These are phyloP conservation scores for Rhododendron simsii DNA, from an alignment of 148 eudicot species.

Conservation along the genomic window DNA sequence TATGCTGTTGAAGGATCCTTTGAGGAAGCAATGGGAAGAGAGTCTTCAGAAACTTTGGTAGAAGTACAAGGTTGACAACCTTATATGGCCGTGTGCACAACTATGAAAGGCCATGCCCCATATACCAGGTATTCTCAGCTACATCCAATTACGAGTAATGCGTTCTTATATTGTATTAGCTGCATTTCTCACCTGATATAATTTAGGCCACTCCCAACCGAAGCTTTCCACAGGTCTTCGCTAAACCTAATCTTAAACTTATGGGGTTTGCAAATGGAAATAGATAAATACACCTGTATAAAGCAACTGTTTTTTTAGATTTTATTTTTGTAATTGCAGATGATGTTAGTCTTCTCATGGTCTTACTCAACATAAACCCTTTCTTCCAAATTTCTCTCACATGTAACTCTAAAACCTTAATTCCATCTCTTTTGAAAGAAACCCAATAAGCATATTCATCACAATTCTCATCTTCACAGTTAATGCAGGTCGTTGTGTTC, in stretches of 20 bases:
- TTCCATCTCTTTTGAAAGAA: too few species aligned
- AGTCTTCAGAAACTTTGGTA: slow-evolving; percentile 31
- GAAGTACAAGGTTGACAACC: too few species aligned
- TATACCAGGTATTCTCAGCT: too few species aligned
- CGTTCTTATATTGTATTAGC: not conserved
- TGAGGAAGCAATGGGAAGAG: slow-evolving; percentile 93
- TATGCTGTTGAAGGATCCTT: slow-evolving; percentile 62
- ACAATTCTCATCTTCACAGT: too few species aligned
- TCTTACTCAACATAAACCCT: slow-evolving; percentile 71
- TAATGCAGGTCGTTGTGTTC: too few species aligned
- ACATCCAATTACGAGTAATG: not conserved
- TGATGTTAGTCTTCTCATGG: slow-evolving; percentile 78
- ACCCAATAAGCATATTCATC: too few species aligned
- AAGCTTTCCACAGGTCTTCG: slow-evolving; percentile 39
- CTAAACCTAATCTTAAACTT: not conserved
- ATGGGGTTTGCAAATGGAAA: not conserved
- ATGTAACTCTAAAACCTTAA: too few species aligned
- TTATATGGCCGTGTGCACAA: too few species aligned
- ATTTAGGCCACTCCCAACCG: slow-evolving; percentile 11
- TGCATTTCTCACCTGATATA: not conserved
- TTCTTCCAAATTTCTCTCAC: too few species aligned
- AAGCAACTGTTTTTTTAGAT: not conserved
- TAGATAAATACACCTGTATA: not conserved
- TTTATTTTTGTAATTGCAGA: slow-evolving; percentile 40
- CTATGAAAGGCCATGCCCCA: too few species aligned